A percentile compares a stretch with the other conserved stretches of the same genome.
Conservation (phyloP, 768 basidiomycete genomes). For the Amanita rubescens region DNA sequence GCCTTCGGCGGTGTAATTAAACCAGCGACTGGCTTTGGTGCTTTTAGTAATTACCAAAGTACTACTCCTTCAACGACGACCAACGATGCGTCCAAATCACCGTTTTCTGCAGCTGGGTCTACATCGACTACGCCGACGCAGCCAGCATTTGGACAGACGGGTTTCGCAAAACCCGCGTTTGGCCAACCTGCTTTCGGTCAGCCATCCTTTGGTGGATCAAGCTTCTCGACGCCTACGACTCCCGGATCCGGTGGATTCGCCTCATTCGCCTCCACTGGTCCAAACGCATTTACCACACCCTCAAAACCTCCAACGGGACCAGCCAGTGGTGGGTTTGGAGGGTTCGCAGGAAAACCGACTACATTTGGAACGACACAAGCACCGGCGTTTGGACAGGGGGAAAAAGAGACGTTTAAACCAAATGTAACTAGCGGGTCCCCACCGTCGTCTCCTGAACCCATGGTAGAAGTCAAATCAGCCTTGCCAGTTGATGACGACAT, state of each 20-base stretch:
- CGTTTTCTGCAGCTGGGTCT: constrained; percentile 1
- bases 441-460: constrained; percentile 21
- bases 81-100: constrained; percentile 6
- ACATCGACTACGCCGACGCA: constrained; percentile 25
- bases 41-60: constrained; percentile 4
- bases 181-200: constrained; percentile 20
- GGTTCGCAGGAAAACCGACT: constrained; percentile 14
- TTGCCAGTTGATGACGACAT: constrained; percentile 7
- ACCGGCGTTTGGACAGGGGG: background rate
- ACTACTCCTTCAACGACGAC: background rate
- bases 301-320: constrained; percentile 6
- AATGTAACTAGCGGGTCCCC: constrained; percentile 12
- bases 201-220: constrained; percentile 19
- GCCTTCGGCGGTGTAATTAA: constrained; percentile 25
- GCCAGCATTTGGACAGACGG: constrained; percentile 25
- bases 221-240: background rate
- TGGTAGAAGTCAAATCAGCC: background rate
- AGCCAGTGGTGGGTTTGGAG: constrained; percentile 10
- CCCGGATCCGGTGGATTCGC: constrained; percentile 5
- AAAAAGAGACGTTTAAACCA: background rate
- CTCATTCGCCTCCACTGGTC: constrained; percentile 5
- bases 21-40: constrained; percentile 17
- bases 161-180: constrained; percentile 19
- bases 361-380: constrained; percentile 4
- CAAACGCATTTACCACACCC: constrained; percentile 11